phyloP scores from a whole-genome alignment of 345 rosid species.

The Bruguiera parviflora region DNA sequence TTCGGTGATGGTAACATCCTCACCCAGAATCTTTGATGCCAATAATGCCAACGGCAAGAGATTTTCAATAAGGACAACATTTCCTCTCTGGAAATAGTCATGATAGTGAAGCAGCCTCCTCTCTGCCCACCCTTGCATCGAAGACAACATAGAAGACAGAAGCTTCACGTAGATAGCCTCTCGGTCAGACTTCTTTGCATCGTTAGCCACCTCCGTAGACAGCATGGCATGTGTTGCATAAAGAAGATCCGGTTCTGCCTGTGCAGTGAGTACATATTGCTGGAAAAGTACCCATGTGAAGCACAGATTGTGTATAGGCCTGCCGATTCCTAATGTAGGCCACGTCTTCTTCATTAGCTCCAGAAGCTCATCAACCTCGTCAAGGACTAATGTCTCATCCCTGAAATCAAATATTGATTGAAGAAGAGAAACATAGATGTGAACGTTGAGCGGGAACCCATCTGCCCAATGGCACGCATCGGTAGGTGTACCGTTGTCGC shows the following conservation, averaged over 20 bases:
- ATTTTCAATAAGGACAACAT: slow-evolving; percentile 50
- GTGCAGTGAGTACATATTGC: slow-evolving; percentile 62
- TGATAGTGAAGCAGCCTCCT: slow-evolving; percentile 68
- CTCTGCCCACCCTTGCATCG: slow-evolving; percentile 87
- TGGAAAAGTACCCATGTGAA: slow-evolving; percentile 88
- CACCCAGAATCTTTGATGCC: slow-evolving; percentile 60
- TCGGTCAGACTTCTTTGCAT: slow-evolving; percentile 61
- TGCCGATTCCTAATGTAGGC: slow-evolving; percentile 69
- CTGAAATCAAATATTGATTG: slow-evolving; percentile 67
- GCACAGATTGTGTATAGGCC: slow-evolving; percentile 65
- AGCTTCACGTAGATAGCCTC: slow-evolving; percentile 62
- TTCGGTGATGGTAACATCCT: slow-evolving; percentile 54
- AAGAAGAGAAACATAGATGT: slow-evolving; percentile 57
- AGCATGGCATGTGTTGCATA: slow-evolving; percentile 68
- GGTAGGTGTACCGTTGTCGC: slow-evolving; percentile 47
- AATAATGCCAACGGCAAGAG: slow-evolving; percentile 68
- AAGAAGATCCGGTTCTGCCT: slow-evolving; percentile 72
- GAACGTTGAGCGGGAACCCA: slow-evolving; percentile 79
- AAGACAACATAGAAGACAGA: slow-evolving; percentile 51
- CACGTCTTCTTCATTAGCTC: slow-evolving; percentile 93
- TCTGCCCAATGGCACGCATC: slow-evolving; percentile 95
- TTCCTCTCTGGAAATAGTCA: slow-evolving; percentile 66
- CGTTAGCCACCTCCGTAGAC: slow-evolving; percentile 64
- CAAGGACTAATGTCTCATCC: slow-evolving; percentile 77
- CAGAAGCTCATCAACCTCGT: slow-evolving; percentile 87